phyloP scores from a whole-genome alignment of 1,139 yeast species.

The Candida sanyaensis region DNA sequence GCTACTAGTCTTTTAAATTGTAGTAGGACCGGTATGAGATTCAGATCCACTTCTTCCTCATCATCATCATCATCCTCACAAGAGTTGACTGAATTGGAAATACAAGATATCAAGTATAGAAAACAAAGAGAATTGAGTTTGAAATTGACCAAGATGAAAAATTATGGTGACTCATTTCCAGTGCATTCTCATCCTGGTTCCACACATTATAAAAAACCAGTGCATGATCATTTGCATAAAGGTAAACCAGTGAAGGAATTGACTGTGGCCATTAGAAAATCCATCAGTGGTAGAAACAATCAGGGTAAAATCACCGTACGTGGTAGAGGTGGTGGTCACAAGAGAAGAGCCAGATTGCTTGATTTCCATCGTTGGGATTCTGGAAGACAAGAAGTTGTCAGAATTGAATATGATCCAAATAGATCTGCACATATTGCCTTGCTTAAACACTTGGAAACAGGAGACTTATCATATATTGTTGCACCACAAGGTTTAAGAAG shows the following conservation, averaged over 20 bases:
- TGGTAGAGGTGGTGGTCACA: conserved; percentile 97
- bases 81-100: conserved; percentile 67
- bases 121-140: conserved; percentile 74
- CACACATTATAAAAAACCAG: conserved; percentile 86
- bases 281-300: conserved; percentile 87
- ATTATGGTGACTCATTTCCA: conserved; percentile 67
- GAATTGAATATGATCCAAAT: conserved; percentile 96
- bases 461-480: conserved; percentile 71
- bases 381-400: conserved; percentile 77
- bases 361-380: conserved; percentile 69
- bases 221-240: conserved; percentile 82
- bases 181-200: conserved; percentile 77
- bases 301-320: conserved; percentile 88
- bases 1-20: background rate
- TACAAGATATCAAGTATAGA: conserved; percentile 70
- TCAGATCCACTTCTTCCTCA: conserved; percentile 1
- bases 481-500: conserved; percentile 93
- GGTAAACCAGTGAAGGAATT: conserved; percentile 80
- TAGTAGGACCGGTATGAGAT: background rate
- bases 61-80: background rate
- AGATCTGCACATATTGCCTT: conserved; percentile 94
- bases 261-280: conserved; percentile 66
- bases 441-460: conserved; percentile 63
- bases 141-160: conserved; percentile 70
- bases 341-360: conserved; percentile 78